phyloP scores from a whole-genome alignment of 306 rosid species.

The Rosa rugosa region DNA sequence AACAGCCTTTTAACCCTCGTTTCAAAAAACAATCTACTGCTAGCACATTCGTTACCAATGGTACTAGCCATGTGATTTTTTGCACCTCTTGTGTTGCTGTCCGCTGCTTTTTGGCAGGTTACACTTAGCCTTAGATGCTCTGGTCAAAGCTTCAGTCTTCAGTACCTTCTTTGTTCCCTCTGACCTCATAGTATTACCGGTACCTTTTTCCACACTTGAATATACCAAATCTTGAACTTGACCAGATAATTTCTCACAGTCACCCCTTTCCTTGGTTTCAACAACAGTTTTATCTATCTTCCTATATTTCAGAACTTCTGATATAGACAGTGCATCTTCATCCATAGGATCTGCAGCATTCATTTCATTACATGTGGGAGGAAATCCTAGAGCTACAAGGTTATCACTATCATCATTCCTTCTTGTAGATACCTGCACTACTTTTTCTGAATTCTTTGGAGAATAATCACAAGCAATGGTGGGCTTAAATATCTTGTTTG shows the following conservation, averaged over 20 bases:
- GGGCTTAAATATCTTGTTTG: no score
- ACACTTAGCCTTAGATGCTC: background rate
- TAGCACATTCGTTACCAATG: background rate
- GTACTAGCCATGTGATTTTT: background rate
- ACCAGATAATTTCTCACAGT: background rate
- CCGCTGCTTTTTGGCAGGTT: background rate
- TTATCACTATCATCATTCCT: background rate
- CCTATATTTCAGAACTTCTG: background rate
- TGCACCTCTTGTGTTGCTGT: background rate
- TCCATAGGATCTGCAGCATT: background rate
- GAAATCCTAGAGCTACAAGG: conserved; percentile 10
- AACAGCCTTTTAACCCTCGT: background rate
- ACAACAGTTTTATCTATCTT: background rate
- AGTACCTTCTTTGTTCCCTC: background rate
- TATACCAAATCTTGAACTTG: background rate
- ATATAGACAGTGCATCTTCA: background rate
- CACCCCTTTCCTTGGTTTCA: background rate
- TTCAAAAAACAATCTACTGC: background rate
- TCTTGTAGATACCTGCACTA: background rate
- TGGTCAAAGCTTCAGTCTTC: background rate
- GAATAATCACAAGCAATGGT: background rate
- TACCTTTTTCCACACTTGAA: background rate
- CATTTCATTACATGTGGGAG: background rate
- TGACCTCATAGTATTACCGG: background rate
- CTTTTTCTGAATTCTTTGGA: background rate